phyloP scores from a whole-genome alignment of 2,329 filamentous ascomycete genomes.

The Microsporum audouinii region DNA sequence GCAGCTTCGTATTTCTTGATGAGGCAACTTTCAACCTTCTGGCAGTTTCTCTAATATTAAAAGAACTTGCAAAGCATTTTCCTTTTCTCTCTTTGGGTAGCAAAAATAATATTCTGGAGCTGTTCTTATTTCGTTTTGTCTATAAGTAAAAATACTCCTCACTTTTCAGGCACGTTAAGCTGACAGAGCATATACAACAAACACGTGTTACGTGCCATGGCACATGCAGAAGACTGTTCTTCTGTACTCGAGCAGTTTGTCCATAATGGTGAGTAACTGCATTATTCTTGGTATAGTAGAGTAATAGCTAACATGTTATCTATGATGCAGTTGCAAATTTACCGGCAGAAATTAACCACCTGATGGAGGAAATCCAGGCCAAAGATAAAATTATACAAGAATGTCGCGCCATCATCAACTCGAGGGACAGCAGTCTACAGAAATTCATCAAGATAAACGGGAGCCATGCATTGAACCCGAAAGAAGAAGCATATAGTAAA shows the following conservation, averaged over 20 bases:
- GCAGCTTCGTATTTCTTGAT: background rate
- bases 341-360: conserved; percentile 52
- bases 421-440: conserved; percentile 50
- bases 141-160: background rate
- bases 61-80: background rate
- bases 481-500: conserved; percentile 51
- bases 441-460: conserved; percentile 55
- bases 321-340: conserved; percentile 41
- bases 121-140: background rate
- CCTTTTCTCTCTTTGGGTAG: background rate
- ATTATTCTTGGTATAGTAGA: background rate
- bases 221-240: conserved; percentile 48
- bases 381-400: conserved; percentile 53
- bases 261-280: conserved; percentile 44
- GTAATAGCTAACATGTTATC: conserved; percentile 7
- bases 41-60: background rate
- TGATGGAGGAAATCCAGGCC: conserved; percentile 56
- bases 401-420: conserved; percentile 44
- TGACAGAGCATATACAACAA: background rate
- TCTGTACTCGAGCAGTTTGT: conserved; percentile 55
- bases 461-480: conserved; percentile 49
- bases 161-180: background rate
- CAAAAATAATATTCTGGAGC: background rate
- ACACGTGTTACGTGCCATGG: conserved; percentile 24
- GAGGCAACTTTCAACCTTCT: background rate